Evolutionary conservation across 1,284 basidiomycete species (phyloP).

Genomic region (Ganoderma lucidum): DNA sequence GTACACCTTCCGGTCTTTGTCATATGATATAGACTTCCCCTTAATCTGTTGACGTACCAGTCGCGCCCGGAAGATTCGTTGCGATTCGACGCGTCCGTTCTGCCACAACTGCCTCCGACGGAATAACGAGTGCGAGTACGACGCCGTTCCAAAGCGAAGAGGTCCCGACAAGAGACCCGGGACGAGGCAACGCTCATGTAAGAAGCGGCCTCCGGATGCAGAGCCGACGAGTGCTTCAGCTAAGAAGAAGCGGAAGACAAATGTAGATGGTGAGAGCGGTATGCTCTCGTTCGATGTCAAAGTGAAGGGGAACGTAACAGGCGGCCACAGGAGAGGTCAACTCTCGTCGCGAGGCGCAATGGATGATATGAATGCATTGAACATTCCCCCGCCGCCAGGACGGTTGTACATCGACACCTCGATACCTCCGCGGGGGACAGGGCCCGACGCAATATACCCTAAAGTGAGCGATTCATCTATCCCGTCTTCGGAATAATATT

Average conservation of each 20-base stretch:
- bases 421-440: slow-evolving; percentile 35
- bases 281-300: slow-evolving; percentile 39
- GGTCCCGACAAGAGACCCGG: slow-evolving; percentile 86
- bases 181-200: slow-evolving; percentile 80
- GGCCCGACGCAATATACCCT: slow-evolving; percentile 41
- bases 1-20: slow-evolving; percentile 26
- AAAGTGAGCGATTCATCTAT: slow-evolving; percentile 40
- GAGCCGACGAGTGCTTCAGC: slow-evolving; percentile 51
- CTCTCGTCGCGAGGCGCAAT: slow-evolving; percentile 35
- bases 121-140: slow-evolving; percentile 79
- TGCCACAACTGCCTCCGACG: slow-evolving; percentile 83
- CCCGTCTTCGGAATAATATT: slow-evolving; percentile 29
- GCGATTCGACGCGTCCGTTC: slow-evolving; percentile 80
- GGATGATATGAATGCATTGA: slow-evolving; percentile 38
- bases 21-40: slow-evolving; percentile 23
- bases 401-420: slow-evolving; percentile 41
- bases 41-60: slow-evolving; percentile 51
- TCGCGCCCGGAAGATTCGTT: slow-evolving; percentile 83
- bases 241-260: slow-evolving; percentile 65
- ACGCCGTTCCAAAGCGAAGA: slow-evolving; percentile 78
- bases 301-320: slow-evolving; percentile 41
- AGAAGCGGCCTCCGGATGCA: slow-evolving; percentile 73
- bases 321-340: slow-evolving; percentile 36
- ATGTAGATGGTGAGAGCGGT: slow-evolving; percentile 40
- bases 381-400: slow-evolving; percentile 34